These are phyloP conservation scores for Tausonia pullulans DNA, from an alignment of 1,284 basidiomycete species.

Conservation along the genomic window DNA sequence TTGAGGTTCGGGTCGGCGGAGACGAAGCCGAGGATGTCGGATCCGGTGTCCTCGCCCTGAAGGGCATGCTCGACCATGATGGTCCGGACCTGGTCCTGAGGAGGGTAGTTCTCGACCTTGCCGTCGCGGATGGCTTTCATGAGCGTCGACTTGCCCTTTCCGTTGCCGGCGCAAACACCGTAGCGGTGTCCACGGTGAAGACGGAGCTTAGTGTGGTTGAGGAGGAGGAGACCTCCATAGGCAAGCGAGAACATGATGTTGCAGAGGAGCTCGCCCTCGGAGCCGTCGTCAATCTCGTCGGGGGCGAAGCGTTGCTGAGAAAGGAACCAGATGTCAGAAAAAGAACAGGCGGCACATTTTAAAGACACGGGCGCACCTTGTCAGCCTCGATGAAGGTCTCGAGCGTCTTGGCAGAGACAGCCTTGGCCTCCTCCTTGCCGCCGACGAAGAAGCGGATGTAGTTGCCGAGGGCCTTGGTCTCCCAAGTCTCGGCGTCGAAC, in stretches of 20 bases:
- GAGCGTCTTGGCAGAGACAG: constrained; percentile 54
- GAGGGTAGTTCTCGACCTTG: constrained; percentile 91
- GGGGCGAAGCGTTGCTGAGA: constrained; percentile 29
- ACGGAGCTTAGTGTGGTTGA: constrained; percentile 89
- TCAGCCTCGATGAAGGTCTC: constrained; percentile 68
- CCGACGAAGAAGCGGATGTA: constrained; percentile 60
- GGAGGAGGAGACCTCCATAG: constrained; percentile 85
- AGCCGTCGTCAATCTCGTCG: constrained; percentile 53
- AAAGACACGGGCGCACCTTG: constrained; percentile 39
- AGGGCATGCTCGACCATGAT: constrained; percentile 95
- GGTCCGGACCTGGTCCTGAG: constrained; percentile 69
- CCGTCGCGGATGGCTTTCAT: constrained; percentile 91
- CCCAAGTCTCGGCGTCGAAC: constrained; percentile 61
- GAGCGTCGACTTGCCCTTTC: constrained; percentile 91
- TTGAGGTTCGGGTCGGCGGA: constrained; percentile 44
- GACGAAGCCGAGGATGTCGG: constrained; percentile 79
- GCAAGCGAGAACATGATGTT: constrained; percentile 91
- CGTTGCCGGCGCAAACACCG: constrained; percentile 91
- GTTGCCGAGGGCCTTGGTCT: constrained; percentile 51
- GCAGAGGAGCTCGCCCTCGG: constrained; percentile 67
- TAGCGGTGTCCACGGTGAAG: constrained; percentile 85
- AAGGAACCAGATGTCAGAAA: background rate
- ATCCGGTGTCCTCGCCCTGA: constrained; percentile 77
- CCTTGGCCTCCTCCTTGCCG: constrained; percentile 28
- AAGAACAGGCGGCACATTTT: background rate